Evolutionary conservation across 2,329 filamentous ascomycete species (phyloP).

Genomic region (Aureobasidium sp.): DNA sequence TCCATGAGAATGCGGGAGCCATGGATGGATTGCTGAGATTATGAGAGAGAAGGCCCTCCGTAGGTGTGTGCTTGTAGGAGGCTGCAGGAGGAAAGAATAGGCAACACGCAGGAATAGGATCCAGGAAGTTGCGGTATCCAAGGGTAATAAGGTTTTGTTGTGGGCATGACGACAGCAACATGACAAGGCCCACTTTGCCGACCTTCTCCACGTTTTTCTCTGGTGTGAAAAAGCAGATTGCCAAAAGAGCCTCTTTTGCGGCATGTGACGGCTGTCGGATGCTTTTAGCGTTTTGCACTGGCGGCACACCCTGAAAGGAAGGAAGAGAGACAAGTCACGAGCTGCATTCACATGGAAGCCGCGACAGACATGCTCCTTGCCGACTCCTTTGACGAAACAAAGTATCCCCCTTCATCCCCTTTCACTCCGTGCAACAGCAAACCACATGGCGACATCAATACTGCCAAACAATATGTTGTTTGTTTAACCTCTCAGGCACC

Average conservation of each 20-base stretch:
- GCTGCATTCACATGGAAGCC: neutral
- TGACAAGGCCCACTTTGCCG: neutral
- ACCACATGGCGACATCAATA: neutral
- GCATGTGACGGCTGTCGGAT: neutral
- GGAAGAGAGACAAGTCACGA: neutral
- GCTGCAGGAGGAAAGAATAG: neutral
- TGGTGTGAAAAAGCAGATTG: neutral
- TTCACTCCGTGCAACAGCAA: neutral
- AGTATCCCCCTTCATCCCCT: neutral
- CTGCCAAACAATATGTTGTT: neutral
- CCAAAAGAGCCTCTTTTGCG: neutral
- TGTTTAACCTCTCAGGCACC: neutral
- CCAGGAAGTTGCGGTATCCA: neutral
- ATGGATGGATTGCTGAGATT: neutral
- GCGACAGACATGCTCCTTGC: neutral
- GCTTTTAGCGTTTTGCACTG: neutral
- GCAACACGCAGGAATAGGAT: neutral
- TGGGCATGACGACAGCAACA: conserved; percentile 1
- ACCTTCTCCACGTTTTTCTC: neutral
- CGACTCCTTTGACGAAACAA: neutral
- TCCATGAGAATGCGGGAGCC: conserved; percentile 13
- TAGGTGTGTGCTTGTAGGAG: neutral
- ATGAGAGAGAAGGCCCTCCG: neutral
- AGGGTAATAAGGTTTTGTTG: neutral
- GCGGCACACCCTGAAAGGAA: neutral